Conservation (phyloP, 805 yeast species). For the Scheffersomyces lignosus region DNA sequence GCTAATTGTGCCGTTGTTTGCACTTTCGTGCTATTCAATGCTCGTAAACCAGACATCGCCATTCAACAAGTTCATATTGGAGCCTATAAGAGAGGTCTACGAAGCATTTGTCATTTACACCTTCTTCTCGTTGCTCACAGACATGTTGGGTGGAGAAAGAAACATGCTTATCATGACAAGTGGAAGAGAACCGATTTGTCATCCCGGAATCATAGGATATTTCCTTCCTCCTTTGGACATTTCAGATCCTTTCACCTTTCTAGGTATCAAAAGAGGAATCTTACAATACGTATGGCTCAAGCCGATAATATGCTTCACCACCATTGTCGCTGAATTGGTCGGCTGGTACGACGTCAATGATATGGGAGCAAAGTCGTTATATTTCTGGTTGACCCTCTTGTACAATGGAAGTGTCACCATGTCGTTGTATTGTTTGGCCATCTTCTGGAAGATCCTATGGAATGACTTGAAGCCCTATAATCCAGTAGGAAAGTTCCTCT, state of each 20-base stretch:
- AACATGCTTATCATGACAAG: conserved; percentile 70
- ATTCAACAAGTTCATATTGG: conserved; percentile 49
- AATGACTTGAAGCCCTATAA: conserved; percentile 72
- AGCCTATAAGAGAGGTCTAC: conserved; percentile 83
- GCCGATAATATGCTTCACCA: conserved; percentile 70
- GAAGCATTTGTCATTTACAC: conserved; percentile 97
- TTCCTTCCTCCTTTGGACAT: conserved; percentile 66
- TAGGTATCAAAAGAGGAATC: conserved; percentile 78
- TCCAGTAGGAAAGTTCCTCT: conserved; percentile 89
- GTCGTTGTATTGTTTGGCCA: conserved; percentile 80
- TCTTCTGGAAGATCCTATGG: conserved; percentile 92
- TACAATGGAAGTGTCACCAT: conserved; percentile 81
- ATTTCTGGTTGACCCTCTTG: conserved; percentile 62
- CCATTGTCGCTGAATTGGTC: conserved; percentile 45
- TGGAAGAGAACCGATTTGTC: conserved; percentile 69
- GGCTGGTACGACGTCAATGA: conserved; percentile 54
- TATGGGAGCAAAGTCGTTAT: conserved; percentile 48
- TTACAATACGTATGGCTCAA: conserved; percentile 95
- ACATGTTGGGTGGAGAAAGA: conserved; percentile 89
- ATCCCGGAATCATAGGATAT: conserved; percentile 58
- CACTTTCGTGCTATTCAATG: conserved; percentile 65
- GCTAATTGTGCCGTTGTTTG: conserved; percentile 77
- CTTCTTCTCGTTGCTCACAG: conserved; percentile 79
- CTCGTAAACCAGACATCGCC: conserved; percentile 45
- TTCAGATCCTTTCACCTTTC: conserved; percentile 79